Conservation (phyloP, 2,329 filamentous ascomycete species). For the Clonostachys rhizophaga region DNA sequence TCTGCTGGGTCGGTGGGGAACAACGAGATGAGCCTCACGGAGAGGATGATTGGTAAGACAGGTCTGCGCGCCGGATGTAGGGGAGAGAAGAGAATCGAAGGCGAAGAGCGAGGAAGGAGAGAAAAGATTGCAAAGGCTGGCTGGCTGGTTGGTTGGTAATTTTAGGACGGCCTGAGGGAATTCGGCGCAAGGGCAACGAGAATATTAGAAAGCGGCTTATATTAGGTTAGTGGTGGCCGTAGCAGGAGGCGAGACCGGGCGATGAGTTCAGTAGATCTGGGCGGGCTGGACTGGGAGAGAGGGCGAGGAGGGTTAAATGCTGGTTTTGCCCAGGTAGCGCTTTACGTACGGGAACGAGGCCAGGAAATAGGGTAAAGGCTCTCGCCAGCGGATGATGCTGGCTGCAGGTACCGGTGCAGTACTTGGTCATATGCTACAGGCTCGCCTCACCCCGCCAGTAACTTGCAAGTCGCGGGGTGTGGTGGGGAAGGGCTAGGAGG, state of each 20-base stretch:
- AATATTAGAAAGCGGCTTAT: background rate
- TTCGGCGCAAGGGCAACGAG: too few relatives aligned
- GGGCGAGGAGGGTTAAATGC: too few relatives aligned
- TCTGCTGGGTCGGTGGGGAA: background rate
- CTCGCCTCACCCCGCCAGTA: too few relatives aligned
- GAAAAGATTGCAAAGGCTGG: slow-evolving; percentile 7
- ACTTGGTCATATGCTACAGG: too few relatives aligned
- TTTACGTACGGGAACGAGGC: too few relatives aligned
- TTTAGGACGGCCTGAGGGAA: background rate
- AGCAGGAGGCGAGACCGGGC: background rate
- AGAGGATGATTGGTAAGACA: background rate
- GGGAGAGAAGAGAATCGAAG: slow-evolving; percentile 3
- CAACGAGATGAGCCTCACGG: background rate
- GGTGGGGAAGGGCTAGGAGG: too few relatives aligned
- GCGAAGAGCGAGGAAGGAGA: slow-evolving; percentile 4
- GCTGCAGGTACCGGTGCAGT: too few relatives aligned
- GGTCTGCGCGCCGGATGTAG: background rate
- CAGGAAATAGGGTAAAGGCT: too few relatives aligned
- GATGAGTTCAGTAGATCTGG: background rate
- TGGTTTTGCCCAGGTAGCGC: too few relatives aligned
- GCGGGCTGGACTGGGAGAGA: background rate
- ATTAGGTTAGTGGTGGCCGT: background rate
- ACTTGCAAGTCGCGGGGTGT: too few relatives aligned
- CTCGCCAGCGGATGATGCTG: too few relatives aligned
- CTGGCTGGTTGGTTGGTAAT: background rate